Base-by-base conservation (phyloP, 257 asterid species). In the Nicotiana tabacum region DNA sequence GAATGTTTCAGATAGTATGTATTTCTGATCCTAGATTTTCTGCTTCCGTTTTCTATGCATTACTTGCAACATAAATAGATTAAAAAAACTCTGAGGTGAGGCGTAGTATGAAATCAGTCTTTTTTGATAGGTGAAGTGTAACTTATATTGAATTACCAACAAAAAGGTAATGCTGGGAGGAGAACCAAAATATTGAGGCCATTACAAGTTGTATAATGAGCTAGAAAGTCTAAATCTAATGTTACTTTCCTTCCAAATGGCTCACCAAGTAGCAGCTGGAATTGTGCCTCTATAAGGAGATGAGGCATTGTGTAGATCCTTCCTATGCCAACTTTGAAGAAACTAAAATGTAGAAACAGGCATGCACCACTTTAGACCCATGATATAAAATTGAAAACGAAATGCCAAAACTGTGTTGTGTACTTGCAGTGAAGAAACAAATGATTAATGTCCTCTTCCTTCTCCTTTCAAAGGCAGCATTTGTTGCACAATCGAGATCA, bases 1-100 rank as follows among this genome's bases (percentile, higher is more conserved):
- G 99, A 85, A 90, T 93, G 95, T 96, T 96, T 88, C 99, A 96
- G 87, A 91, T 91, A 66, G 99, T 94, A 90, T n/a, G 93, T 87
- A 56, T 35, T 76, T 81, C 88, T 72, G 39, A 61, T 82, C 82
- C 81, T 60, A 81, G 29, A 53, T 58, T 48, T 77, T 66, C 80
- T 65, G 80, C 53, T n/a, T 69, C 65, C 35, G 3, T 51, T 66
- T 61, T 78, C n/a, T 39, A 13, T 37, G 77, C 77, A 69, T 37
- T 69, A 69, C 39, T 69, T 37, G 32, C 30, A 10, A 69, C 77
- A 69, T 37, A 37, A 35, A 13, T 29, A 29, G 30, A 35, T n/a
- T 3, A 27, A 10, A 17, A 62, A 62, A 37, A 24, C 18, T 35
- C 11, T 35, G 77, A 37, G 30, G 32, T 37, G 56, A 35, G 77